Evolutionary conservation across 805 yeast genomes (phyloP).

Genomic region (Yamadazyma takamatsuzukensis): DNA sequence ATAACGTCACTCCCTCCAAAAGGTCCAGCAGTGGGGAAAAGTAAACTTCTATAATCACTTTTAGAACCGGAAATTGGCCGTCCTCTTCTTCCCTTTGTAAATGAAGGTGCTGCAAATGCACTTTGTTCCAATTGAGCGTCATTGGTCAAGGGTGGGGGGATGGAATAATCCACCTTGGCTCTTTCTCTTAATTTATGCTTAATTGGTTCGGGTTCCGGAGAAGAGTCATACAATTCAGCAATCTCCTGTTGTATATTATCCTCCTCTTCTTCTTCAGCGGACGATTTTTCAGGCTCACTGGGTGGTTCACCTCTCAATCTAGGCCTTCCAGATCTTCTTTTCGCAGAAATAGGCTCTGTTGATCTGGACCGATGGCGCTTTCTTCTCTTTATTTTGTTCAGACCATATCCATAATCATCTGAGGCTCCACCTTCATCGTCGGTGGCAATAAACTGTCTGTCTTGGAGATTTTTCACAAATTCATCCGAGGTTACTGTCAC

Average conservation of each 20-base stretch:
- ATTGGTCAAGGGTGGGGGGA: slow-evolving; percentile 73
- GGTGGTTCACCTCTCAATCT: slow-evolving; percentile 10
- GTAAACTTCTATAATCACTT: slow-evolving; percentile 54
- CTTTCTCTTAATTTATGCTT: slow-evolving; percentile 47
- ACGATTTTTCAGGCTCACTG: neutral
- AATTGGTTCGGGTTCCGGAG: slow-evolving; percentile 46
- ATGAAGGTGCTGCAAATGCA: slow-evolving; percentile 16
- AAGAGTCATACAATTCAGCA: slow-evolving; percentile 59
- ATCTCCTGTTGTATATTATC: slow-evolving; percentile 59
- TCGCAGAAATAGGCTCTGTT: slow-evolving; percentile 14
- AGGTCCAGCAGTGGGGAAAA: slow-evolving; percentile 95
- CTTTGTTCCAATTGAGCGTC: slow-evolving; percentile 24
- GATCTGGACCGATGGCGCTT: slow-evolving; percentile 21
- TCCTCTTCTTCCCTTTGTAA: slow-evolving; percentile 34
- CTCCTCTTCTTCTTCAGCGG: slow-evolving; percentile 18
- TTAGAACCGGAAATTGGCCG: slow-evolving; percentile 36
- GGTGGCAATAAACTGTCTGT: slow-evolving; percentile 32
- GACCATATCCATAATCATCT: slow-evolving; percentile 20
- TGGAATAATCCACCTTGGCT: slow-evolving; percentile 65
- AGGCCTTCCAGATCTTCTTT: slow-evolving; percentile 13
- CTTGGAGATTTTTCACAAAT: slow-evolving; percentile 26
- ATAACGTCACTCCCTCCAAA: slow-evolving; percentile 95
- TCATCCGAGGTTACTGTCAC: slow-evolving; percentile 18
- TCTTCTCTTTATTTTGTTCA: slow-evolving; percentile 11
- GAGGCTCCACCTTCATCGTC: slow-evolving; percentile 29